Evolutionary conservation across 306 rosid genomes (phyloP).

Genomic region (Lithocarpus polystachyus): DNA sequence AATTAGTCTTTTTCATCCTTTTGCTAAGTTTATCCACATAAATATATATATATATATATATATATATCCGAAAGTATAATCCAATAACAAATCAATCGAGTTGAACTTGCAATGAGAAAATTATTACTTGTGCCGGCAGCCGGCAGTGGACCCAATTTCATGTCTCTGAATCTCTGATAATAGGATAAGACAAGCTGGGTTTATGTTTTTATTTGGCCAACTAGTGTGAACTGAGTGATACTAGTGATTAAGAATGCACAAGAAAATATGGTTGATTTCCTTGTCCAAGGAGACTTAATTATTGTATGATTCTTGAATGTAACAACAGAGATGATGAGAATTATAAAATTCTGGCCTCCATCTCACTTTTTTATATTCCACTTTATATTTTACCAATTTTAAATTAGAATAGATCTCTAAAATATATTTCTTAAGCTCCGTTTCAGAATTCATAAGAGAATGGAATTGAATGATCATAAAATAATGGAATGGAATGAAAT

Average conservation of each 20-base stretch:
- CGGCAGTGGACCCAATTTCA: neutral
- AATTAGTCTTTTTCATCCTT: neutral
- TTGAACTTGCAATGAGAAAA: neutral
- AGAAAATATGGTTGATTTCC: neutral
- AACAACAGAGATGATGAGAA: too few species aligned
- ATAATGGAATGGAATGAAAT: too few species aligned
- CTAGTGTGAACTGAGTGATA: conserved; percentile 1
- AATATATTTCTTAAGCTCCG: too few species aligned
- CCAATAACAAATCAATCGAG: neutral
- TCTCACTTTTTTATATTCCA: too few species aligned
- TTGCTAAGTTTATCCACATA: neutral
- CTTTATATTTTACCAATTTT: too few species aligned
- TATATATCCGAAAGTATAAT: neutral
- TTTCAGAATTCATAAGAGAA: too few species aligned
- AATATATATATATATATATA: too few species aligned
- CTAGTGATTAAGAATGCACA: neutral
- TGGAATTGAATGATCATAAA: too few species aligned
- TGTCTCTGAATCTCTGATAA: neutral
- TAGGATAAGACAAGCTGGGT: neutral
- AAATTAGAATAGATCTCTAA: too few species aligned
- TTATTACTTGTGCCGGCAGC: neutral
- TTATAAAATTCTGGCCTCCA: neutral
- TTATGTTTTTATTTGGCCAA: neutral
- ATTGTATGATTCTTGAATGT: neutral
- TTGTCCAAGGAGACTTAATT: neutral